Base-by-base conservation (phyloP, 768 basidiomycete species). In the Mycena pura region DNA sequence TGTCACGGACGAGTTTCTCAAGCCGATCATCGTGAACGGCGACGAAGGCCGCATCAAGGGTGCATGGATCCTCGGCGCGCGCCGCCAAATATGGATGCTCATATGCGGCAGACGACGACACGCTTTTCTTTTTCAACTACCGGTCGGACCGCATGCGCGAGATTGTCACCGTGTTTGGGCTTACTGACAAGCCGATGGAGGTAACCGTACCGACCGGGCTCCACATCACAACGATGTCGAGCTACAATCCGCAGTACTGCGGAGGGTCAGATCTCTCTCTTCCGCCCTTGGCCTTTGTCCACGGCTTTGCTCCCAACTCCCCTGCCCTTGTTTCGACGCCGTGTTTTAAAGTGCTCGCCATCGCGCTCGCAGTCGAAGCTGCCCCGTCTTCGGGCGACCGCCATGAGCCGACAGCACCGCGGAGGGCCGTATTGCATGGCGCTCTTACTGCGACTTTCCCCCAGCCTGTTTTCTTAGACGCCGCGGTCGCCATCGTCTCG, bases 101-200 rank as follows among this genome's bases (percentile, higher is more conserved):
- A 49, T 47, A 38, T 14, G 10, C 19, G 32, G 8, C 64, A 93
- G 93, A 94, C 57, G 83, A 80, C 40, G 95, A 97, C 74, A 96
- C 95, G 0, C 71, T 98, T 5, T 97, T 96, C 84, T 88, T 92
- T 79, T 98, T 96, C 88, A 98, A 98, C 80, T 97, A 98, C 76
- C 89, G 96, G 62, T 96, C 95, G 0, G 95, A 98, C 74, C 89
- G 96, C 52, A 93, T 98, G 91, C 87, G 95, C 45, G 95, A 98
- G 77, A 89, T 97, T 62, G 83, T 79, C n/a, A 78, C 84, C 27
- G 86, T 98, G 8, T 84, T 97, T 52, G 95, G 95, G 19, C 74
- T 88, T 5, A 86, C 87, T 3, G 88, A 93, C 66, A 93, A 92
- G 74, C 93, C 93, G 1, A 85, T 95, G 74, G 93, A 96, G 47